Evolutionary conservation across 192 early-diverging fungal genomes (phyloP).

Genomic region (Coemansia asiatica): DNA sequence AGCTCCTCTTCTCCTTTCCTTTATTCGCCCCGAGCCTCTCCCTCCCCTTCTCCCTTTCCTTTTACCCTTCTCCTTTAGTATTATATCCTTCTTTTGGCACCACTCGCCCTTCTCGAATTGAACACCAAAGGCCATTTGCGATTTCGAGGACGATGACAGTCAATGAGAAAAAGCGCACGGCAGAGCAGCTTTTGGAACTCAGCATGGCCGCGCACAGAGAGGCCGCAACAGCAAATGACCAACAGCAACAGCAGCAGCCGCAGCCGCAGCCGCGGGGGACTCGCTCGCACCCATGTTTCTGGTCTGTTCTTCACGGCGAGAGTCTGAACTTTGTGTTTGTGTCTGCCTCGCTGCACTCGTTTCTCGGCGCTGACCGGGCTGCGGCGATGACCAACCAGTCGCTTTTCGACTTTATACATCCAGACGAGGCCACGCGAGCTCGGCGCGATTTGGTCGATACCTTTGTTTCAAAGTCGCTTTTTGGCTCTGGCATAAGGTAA

Average conservation of each 20-base stretch:
- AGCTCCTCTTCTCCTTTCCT: neutral
- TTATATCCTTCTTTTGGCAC: neutral
- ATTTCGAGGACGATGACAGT: constrained; percentile 31
- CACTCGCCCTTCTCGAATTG: neutral
- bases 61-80: neutral
- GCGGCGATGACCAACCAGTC: constrained; percentile 32
- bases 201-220: neutral
- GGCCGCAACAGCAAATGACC: neutral
- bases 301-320: constrained; percentile 51
- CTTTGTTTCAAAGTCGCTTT: constrained; percentile 39
- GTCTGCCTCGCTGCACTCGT: constrained; percentile 44
- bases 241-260: constrained; percentile 5
- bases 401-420: constrained; percentile 56
- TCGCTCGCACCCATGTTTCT: constrained; percentile 47
- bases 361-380: constrained; percentile 33
- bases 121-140: neutral
- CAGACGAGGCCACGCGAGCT: constrained; percentile 49
- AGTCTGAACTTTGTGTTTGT: constrained; percentile 45
- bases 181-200: constrained; percentile 24
- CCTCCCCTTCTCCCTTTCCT: neutral
- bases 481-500: constrained; percentile 53
- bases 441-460: constrained; percentile 47
- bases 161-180: constrained; percentile 46
- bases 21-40: neutral
- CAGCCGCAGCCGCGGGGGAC: neutral